Evolutionary conservation across 2,329 filamentous ascomycete species (phyloP), one percentile per base, ranked within the genome.

Genomic region (Cordyceps cicadae): DNA sequence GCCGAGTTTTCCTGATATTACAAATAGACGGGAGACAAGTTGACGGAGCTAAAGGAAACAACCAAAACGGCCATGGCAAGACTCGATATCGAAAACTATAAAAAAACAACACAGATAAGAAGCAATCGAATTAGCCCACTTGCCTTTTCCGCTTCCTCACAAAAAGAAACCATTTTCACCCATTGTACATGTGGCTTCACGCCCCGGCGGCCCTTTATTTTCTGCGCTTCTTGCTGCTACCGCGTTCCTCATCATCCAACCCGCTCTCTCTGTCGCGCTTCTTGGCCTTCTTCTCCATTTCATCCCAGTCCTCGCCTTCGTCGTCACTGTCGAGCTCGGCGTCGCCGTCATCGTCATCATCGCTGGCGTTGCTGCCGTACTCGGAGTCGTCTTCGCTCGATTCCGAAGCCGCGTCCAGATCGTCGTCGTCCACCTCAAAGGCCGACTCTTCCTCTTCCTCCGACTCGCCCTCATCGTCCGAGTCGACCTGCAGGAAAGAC

Each of bases 221-320:
- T 69, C 72, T 74, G 62, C 70, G 71, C 68, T 74, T 72, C 83
- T 85, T 91, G 86, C 82, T 87, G 86, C 82, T 87, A 79, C 67
- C 70, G 26, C 62, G 64, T 76, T 90, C 91, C 63, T 93, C 90
- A 62, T 62, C 61, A 9, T 90, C 87, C 63, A 89, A 77, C 0
- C 74, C 77, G 59, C 73, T 74, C 71, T 85, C 87, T 53, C 87
- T 82, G 74, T 93, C 92, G 69, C 89, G 86, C 76, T 92, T 91
- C 77, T 87, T 90, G 3, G 88, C 92, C 79, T 96, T 96, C 74
- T 87, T 87, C 78, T 97, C 93, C 62, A 97, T 73, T 74, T 95
- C 92, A 71, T 97, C 92, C 93, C 93, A 97, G 70, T 95, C 90
- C 72, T 97, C 89, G 54, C 89, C 88, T 65, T 86, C 89, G 14